These are phyloP conservation scores for Ustulina deusta DNA, from an alignment of 2,329 filamentous ascomycete species.

Conservation along the genomic window DNA sequence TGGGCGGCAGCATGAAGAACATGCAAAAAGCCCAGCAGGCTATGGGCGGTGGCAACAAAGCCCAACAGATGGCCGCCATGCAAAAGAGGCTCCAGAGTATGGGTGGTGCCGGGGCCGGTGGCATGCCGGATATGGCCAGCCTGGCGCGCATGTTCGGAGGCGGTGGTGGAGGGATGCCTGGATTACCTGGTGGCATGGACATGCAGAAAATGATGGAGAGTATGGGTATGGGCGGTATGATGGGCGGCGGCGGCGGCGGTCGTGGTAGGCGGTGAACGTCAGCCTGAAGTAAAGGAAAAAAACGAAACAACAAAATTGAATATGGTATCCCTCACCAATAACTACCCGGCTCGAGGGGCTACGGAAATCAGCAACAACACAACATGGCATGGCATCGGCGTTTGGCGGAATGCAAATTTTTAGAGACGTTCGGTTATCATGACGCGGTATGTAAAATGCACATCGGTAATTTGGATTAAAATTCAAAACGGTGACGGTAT, in stretches of 20 bases:
- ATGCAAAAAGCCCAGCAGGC: slow-evolving; percentile 94
- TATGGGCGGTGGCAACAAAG: slow-evolving; percentile 90
- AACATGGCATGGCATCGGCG: slow-evolving; percentile 37
- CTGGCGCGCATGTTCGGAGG: slow-evolving; percentile 94
- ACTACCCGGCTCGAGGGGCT: neutral
- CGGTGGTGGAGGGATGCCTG: slow-evolving; percentile 64
- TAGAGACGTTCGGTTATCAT: slow-evolving; percentile 4
- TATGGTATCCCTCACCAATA: neutral
- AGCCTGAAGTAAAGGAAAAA: neutral
- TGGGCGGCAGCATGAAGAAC: slow-evolving; percentile 97
- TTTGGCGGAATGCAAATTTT: slow-evolving; percentile 23
- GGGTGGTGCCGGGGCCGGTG: slow-evolving; percentile 77
- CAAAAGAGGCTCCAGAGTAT: slow-evolving; percentile 94
- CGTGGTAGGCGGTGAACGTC: slow-evolving; percentile 47
- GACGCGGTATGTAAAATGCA: slow-evolving; percentile 5
- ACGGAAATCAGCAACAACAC: neutral
- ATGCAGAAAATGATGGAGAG: slow-evolving; percentile 85
- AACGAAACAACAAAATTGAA: slow-evolving; percentile 2
- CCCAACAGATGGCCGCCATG: slow-evolving; percentile 95
- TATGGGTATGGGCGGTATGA: slow-evolving; percentile 73
- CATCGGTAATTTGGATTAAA: slow-evolving; percentile 12
- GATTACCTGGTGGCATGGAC: slow-evolving; percentile 78
- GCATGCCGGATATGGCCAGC: slow-evolving; percentile 84
- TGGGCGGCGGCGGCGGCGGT: slow-evolving; percentile 56
- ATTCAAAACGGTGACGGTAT: slow-evolving; percentile 1